Evolutionary conservation across 768 basidiomycete genomes (phyloP).

Genomic region (Neoboletus subvelutipes): DNA sequence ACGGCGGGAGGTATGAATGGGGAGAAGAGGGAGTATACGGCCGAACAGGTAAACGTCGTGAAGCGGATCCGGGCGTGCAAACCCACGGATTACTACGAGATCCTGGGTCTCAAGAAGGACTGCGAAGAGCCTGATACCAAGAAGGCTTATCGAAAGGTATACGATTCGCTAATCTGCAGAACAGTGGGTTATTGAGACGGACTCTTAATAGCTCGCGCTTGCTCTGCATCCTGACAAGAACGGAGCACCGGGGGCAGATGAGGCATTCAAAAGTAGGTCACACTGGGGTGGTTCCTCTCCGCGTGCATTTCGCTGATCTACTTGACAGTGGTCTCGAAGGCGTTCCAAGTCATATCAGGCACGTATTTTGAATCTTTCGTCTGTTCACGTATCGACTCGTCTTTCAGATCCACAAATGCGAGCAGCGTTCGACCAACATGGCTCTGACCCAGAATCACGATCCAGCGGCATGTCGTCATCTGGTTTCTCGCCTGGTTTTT

Average conservation of each 20-base stretch:
- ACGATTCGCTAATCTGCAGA: constrained; percentile 22
- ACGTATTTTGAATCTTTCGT: neutral
- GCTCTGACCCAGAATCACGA: constrained; percentile 86
- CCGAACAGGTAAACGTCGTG: constrained; percentile 80
- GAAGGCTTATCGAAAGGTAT: constrained; percentile 94
- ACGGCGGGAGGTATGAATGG: no score
- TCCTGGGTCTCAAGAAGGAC: constrained; percentile 72
- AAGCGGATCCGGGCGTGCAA: constrained; percentile 85
- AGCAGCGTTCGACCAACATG: constrained; percentile 79
- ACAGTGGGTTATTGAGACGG: constrained; percentile 7
- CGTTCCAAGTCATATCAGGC: constrained; percentile 93
- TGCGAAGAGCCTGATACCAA: constrained; percentile 86
- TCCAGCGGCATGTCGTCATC: constrained; percentile 68
- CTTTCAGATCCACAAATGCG: constrained; percentile 80
- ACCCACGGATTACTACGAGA: constrained; percentile 91
- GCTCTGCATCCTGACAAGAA: constrained; percentile 92
- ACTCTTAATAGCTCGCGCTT: constrained; percentile 65
- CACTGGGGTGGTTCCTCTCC: neutral
- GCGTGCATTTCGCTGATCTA: constrained; percentile 5
- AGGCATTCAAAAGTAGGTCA: constrained; percentile 91
- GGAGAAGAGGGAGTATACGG: constrained; percentile 83
- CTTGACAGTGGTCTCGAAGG: constrained; percentile 88
- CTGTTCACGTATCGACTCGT: constrained; percentile 6
- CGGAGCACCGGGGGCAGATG: constrained; percentile 96
- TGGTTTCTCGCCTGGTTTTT: constrained; percentile 48